Conservation (phyloP, 1,284 basidiomycete species). For the Ganoderma sinense region DNA sequence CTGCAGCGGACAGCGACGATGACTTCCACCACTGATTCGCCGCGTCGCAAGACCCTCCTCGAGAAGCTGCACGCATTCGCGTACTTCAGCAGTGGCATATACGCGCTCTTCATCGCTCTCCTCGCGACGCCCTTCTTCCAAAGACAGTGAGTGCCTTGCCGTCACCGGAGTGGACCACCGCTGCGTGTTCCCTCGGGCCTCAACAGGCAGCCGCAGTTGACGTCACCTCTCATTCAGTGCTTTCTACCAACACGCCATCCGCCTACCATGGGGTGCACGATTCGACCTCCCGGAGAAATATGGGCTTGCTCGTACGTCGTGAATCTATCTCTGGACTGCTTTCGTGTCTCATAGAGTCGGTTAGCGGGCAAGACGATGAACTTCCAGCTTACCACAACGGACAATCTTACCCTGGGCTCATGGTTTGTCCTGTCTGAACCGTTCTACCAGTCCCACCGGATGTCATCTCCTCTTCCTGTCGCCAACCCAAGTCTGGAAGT, state of each 20-base stretch:
- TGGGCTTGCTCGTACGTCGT: slow-evolving; percentile 80
- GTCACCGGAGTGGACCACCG: background rate
- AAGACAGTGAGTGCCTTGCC: slow-evolving; percentile 62
- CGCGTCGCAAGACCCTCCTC: slow-evolving; percentile 31
- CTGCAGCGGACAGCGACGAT: background rate
- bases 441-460: slow-evolving; percentile 60
- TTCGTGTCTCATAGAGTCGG: background rate
- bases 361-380: slow-evolving; percentile 30
- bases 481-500: slow-evolving; percentile 42
- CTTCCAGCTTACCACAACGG: slow-evolving; percentile 60
- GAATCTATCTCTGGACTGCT: no score
- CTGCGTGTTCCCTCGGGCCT: background rate
- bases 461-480: slow-evolving; percentile 36
- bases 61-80: slow-evolving; percentile 45
- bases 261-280: slow-evolving; percentile 68
- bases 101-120: slow-evolving; percentile 60
- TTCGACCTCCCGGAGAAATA: slow-evolving; percentile 78
- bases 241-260: slow-evolving; percentile 74
- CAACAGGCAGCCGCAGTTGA: slow-evolving; percentile 9
- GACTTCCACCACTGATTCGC: background rate
- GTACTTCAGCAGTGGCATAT: slow-evolving; percentile 57
- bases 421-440: slow-evolving; percentile 89
- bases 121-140: slow-evolving; percentile 74
- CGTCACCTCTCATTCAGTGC: slow-evolving; percentile 42
- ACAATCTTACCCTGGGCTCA: slow-evolving; percentile 83